Conservation (phyloP, 129 eudicot species). For the sunflower (Helianthus annuus) region HanXRQr2.0-SUNRISE NC_035448.2:190675353-190675852, state of each 20-base stretch:
- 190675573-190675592: conserved; percentile 22
- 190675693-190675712: conserved; percentile 98
- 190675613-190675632: conserved; percentile 14
- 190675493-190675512: conserved; percentile 63
- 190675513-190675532: conserved; percentile 91
- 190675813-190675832: conserved; percentile 26
- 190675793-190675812: conserved; percentile 86
- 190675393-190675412: conserved; percentile 81
- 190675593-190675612: neutral
- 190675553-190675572: conserved; percentile 72
- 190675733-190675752: conserved; percentile 55
- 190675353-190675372: conserved; percentile 96
- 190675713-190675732: conserved; percentile 81
- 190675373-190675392: conserved; percentile 91
- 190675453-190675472: neutral
- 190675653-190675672: conserved; percentile 63
- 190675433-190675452: neutral
- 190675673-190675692: conserved; percentile 76
- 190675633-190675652: conserved; percentile 39
- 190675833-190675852: too few relatives aligned
- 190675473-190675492: neutral
- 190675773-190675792: conserved; percentile 68
- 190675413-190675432: conserved; percentile 28
- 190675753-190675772: conserved; percentile 82
- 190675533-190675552: conserved; percentile 94